Evolutionary conservation across 2,329 filamentous ascomycete species (phyloP).

Genomic region (Colletotrichum sansevieriae): DNA sequence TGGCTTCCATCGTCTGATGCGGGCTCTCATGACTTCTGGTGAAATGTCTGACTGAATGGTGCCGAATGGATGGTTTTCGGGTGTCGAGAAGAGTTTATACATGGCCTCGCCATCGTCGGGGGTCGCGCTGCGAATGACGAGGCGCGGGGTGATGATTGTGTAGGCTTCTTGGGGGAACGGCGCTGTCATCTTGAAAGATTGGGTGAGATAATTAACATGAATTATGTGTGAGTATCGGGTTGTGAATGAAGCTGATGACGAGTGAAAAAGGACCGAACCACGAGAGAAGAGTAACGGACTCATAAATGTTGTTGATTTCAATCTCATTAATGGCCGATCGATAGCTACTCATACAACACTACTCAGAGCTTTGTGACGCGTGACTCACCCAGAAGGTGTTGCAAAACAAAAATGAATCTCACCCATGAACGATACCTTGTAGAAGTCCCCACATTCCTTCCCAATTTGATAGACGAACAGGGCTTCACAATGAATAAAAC

Average conservation of each 20-base stretch:
- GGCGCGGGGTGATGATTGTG: conserved; percentile 56
- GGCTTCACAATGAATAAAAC: background rate
- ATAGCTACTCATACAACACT: background rate
- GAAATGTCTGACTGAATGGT: conserved; percentile 25
- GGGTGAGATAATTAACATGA: conserved; percentile 5
- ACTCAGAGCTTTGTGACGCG: background rate
- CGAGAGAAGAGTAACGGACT: background rate
- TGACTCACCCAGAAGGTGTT: background rate
- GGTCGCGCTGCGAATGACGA: conserved; percentile 54
- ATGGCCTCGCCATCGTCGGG: conserved; percentile 37
- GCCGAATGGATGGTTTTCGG: conserved; percentile 39
- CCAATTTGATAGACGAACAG: background rate
- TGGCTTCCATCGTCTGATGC: conserved; percentile 28
- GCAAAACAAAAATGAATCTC: too few species aligned
- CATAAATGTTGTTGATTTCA: background rate
- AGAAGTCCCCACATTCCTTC: background rate
- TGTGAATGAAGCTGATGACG: background rate
- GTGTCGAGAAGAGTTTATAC: conserved; percentile 35
- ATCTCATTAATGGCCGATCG: too few species aligned
- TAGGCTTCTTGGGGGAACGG: conserved; percentile 36
- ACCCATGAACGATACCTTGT: too few species aligned
- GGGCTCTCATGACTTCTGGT: conserved; percentile 28
- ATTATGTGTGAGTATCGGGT: background rate
- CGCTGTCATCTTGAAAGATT: conserved; percentile 23
- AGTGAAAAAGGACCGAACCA: too few species aligned